Conservation (phyloP, 768 basidiomycete genomes). For the Pseudohyphozyma bogoriensis region DNA sequence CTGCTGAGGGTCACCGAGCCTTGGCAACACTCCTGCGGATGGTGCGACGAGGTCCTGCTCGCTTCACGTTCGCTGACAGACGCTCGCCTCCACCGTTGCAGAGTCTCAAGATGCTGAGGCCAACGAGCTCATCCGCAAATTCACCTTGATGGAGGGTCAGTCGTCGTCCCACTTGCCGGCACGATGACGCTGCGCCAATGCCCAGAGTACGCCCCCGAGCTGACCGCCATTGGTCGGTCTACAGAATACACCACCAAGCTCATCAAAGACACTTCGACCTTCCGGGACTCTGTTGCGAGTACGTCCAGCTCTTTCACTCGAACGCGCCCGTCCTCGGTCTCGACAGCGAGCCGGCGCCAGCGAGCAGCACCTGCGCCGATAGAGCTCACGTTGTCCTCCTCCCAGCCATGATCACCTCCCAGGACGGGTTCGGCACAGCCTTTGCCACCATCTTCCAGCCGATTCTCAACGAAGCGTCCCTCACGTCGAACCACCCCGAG, state of each 20-base stretch:
- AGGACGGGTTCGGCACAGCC: constrained; percentile 38
- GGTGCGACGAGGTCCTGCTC: too few species aligned
- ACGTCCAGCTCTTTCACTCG: constrained; percentile 34
- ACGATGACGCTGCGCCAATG: not conserved
- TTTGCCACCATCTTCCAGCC: constrained; percentile 40
- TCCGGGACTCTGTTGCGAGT: constrained; percentile 72
- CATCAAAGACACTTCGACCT: constrained; percentile 80
- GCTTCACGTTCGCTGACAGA: not conserved
- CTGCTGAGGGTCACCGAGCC: too few species aligned
- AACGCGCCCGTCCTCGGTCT: too few species aligned
- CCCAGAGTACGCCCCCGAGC: constrained; percentile 70
- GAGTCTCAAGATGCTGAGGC: constrained; percentile 14
- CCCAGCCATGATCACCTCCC: constrained; percentile 38
- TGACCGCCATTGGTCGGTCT: constrained; percentile 66
- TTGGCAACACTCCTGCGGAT: too few species aligned
- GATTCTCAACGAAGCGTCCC: constrained; percentile 25
- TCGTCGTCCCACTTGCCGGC: not conserved
- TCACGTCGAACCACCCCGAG: constrained; percentile 51
- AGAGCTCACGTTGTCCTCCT: constrained; percentile 50
- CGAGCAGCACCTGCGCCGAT: not conserved
- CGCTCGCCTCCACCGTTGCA: not conserved
- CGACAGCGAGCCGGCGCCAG: not conserved
- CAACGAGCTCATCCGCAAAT: constrained; percentile 24
- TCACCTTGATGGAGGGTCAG: constrained; percentile 18
- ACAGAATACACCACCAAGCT: constrained; percentile 79